Conservation (phyloP, 2,329 filamentous ascomycete genomes). For the Pyrenophora seminiperda region DNA sequence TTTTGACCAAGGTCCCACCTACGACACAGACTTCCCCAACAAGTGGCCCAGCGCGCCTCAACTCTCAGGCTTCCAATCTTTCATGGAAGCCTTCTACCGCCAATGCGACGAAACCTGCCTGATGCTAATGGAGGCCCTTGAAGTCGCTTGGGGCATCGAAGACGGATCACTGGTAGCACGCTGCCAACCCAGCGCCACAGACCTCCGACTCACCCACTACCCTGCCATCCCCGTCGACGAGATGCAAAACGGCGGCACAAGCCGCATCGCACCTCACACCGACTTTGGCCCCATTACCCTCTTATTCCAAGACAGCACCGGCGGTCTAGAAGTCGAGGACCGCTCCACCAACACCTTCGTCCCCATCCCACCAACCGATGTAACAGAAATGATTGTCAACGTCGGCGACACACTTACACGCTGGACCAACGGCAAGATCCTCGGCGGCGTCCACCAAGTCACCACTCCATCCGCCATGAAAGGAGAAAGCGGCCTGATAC, state of each 20-base stretch:
- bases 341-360: slow-evolving; percentile 3
- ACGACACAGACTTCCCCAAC: slow-evolving; percentile 4
- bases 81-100: slow-evolving; percentile 20
- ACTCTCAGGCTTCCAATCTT: slow-evolving; percentile 17
- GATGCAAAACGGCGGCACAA: slow-evolving; percentile 7
- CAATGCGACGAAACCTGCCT: slow-evolving; percentile 9
- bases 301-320: slow-evolving; percentile 45
- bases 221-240: slow-evolving; percentile 14
- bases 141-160: slow-evolving; percentile 10
- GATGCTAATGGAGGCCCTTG: slow-evolving; percentile 14
- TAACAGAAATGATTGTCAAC: background rate
- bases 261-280: slow-evolving; percentile 22
- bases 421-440: slow-evolving; percentile 3
- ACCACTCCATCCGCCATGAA: background rate
- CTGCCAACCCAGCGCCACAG: slow-evolving; percentile 11
- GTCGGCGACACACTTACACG: background rate
- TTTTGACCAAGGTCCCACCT: slow-evolving; percentile 2
- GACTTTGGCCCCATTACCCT: slow-evolving; percentile 39
- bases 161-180: slow-evolving; percentile 7
- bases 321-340: slow-evolving; percentile 79
- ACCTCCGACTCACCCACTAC: slow-evolving; percentile 28
- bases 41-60: slow-evolving; percentile 2
- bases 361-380: background rate
- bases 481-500: background rate
- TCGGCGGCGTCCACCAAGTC: background rate